Conservation (phyloP, 2,329 filamentous ascomycete species). For the Ophiocordyceps camponoti-floridani region DNA sequence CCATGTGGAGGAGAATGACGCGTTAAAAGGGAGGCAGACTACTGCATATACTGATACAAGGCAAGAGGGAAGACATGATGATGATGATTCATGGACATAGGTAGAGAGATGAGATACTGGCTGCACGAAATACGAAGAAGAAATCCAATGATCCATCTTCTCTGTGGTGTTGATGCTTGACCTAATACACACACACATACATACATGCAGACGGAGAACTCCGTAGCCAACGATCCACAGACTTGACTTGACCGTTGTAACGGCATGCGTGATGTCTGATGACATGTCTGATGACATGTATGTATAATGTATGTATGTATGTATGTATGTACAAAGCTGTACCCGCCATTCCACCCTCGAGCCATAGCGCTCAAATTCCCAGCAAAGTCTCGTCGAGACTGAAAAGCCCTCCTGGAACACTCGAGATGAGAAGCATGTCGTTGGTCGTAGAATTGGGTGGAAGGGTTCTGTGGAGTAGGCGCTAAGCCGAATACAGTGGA, state of each 20-base stretch:
- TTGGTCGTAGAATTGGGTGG: slow-evolving; percentile 16
- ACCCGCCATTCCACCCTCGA: too few relatives aligned
- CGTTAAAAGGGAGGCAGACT: not conserved
- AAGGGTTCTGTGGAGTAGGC: slow-evolving; percentile 9
- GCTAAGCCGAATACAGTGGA: slow-evolving; percentile 14
- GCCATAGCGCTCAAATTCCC: too few relatives aligned
- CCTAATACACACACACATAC: not conserved
- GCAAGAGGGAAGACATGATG: not conserved
- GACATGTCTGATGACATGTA: too few relatives aligned
- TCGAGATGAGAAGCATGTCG: not conserved
- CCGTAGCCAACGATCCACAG: not conserved
- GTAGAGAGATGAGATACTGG: too few relatives aligned
- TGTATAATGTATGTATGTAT: too few relatives aligned
- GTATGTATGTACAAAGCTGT: too few relatives aligned
- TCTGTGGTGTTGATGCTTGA: too few relatives aligned
- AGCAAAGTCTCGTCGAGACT: too few relatives aligned
- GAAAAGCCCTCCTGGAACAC: not conserved
- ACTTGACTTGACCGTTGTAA: not conserved
- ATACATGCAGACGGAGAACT: not conserved
- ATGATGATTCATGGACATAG: not conserved
- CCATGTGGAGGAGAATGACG: not conserved
- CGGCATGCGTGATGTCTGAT: too few relatives aligned
- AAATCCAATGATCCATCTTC: too few relatives aligned
- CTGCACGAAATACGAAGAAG: too few relatives aligned
- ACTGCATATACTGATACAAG: too few relatives aligned